Conservation (phyloP, 139 green algal species). For the Microglena sp. region DNA sequence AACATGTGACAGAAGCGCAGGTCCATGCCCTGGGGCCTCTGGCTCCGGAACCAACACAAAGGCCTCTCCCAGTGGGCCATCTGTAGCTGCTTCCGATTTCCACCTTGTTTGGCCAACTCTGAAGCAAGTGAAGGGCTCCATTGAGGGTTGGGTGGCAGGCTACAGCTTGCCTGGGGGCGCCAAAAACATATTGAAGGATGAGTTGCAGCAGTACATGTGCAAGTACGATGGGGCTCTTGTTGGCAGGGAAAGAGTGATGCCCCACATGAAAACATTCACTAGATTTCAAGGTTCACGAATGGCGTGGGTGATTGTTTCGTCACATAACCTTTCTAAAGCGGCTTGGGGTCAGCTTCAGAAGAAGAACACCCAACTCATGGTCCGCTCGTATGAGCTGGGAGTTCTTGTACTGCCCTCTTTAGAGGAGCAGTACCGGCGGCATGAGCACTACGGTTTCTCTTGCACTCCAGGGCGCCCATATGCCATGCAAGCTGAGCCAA, state of each 20-base stretch:
- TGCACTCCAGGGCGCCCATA: neutral
- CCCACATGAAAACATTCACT: constrained; percentile 1
- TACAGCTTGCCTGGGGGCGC: too few relatives aligned
- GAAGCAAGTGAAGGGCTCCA: neutral
- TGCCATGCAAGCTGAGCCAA: neutral
- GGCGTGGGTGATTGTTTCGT: neutral
- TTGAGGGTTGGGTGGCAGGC: constrained; percentile 1
- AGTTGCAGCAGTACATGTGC: too few relatives aligned
- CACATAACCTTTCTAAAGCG: constrained; percentile 2
- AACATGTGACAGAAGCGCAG: neutral
- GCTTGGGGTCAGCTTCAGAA: neutral
- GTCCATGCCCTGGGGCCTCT: neutral
- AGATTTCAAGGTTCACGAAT: neutral
- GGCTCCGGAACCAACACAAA: neutral
- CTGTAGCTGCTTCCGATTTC: neutral
- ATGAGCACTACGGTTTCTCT: neutral
- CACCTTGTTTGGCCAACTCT: constrained; percentile 2
- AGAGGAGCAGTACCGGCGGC: neutral
- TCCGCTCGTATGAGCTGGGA: constrained; percentile 9
- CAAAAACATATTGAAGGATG: too few relatives aligned
- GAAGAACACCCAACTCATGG: neutral
- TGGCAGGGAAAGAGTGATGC: neutral
- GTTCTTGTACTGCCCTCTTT: neutral
- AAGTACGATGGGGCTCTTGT: neutral
- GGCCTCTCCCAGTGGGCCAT: neutral